Base-by-base conservation (phyloP, 768 basidiomycete genomes). In the Cystofilobasidium bisporidii region DNA sequence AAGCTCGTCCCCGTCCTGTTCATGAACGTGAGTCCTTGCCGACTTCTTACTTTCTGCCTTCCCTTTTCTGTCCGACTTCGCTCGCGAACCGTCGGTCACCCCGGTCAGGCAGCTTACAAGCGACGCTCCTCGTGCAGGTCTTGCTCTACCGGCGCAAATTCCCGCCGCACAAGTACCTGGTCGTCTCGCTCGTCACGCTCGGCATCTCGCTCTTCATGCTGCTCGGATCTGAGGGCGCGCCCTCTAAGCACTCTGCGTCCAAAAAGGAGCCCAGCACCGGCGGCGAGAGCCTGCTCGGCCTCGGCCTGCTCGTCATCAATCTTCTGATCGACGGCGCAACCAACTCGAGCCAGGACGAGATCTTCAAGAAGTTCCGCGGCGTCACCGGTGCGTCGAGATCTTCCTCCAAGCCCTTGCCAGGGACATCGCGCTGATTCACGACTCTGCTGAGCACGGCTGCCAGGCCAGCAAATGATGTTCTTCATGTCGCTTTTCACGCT, bases 391-490 rank as follows among this genome's bases (percentile, higher is more conserved):
- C 3, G 62, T 59, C 22, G n/a, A n/a, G n/a, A 2, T 1, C 30
- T 1, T 20, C 30, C 38, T 24, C 9, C 14, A 20, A 26, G 47
- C 9, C 26, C 30, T 47, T 14, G 22, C 1, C 47, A 22, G 33
- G 3, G 48, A 10, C 36, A 2, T 12, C 12, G 20, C 22, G 40
- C 38, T 53, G 38, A 12, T 12, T 18, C 12, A 14, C 56, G 5
- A 6, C 30, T 80, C 85, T 30, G 80, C 83, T 83, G 24, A 80
- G 80, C 3, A 81, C 84, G 53, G 80, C 20, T 15, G 4, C 17
- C 83, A 3, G 96, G 96, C 11, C 92, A 96, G 77, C 96, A 99
- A 75, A 97, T 99, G 93, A 98, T 99, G 96, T 86, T 98, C 76
- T 94, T 86, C 85, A 94, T 99, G 78, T 94, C 88, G 32, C 87